A percentile compares a stretch with the other conserved stretches of the same genome.
phyloP scores from a whole-genome alignment of 2,329 filamentous ascomycete genomes.

The Aspergillus aculeatus region DNA sequence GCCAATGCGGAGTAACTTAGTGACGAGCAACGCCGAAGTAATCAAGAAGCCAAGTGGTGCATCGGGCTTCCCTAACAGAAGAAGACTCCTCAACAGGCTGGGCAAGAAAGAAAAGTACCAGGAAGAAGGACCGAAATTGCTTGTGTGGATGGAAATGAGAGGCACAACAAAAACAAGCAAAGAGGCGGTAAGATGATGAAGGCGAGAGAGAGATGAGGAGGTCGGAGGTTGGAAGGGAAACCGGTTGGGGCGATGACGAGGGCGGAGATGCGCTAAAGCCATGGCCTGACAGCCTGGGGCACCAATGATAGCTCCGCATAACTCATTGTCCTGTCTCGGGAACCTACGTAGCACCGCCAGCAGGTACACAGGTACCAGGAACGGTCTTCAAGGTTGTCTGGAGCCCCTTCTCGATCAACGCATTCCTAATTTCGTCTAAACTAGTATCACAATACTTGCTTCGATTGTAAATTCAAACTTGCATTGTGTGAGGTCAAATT shows the following conservation, averaged over 20 bases:
- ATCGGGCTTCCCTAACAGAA: neutral
- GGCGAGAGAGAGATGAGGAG: slow-evolving; percentile 3
- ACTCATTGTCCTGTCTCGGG: neutral
- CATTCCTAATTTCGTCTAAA: too few species aligned
- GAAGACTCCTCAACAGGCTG: neutral
- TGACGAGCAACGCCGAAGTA: slow-evolving; percentile 9
- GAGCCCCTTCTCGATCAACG: too few species aligned
- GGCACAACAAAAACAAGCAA: neutral
- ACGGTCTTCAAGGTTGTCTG: neutral
- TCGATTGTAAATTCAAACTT: neutral
- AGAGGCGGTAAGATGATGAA: slow-evolving; percentile 3
- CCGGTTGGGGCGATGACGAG: slow-evolving; percentile 30
- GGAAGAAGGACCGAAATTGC: neutral
- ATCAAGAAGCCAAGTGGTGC: slow-evolving; percentile 1
- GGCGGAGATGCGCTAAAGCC: slow-evolving; percentile 25
- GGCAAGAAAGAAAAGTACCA: neutral
- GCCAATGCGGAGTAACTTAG: slow-evolving; percentile 18
- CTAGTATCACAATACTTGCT: too few species aligned
- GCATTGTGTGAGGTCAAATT: too few species aligned
- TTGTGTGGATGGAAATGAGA: neutral
- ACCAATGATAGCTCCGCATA: neutral
- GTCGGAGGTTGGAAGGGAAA: slow-evolving; percentile 4
- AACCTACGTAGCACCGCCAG: neutral
- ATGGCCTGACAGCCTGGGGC: slow-evolving; percentile 24
- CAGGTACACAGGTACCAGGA: neutral